Conservation (phyloP, 2,329 filamentous ascomycete genomes). For the Hypoxylon sp. region DNA sequence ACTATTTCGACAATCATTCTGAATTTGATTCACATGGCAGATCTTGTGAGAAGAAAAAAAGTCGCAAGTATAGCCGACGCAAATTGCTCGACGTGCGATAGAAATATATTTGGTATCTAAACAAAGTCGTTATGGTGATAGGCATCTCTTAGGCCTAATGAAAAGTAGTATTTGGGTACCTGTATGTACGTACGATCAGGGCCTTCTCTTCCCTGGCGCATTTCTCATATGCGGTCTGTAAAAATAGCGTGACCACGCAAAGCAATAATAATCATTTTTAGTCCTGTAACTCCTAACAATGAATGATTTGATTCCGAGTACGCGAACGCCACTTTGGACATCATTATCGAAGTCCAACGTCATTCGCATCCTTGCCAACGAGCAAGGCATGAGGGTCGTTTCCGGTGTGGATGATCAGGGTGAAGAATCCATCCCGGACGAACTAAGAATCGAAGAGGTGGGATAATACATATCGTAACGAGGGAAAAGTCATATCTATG, state of each 20-base stretch:
- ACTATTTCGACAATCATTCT: constrained; percentile 15
- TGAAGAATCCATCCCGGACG: not conserved
- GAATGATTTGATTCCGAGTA: constrained; percentile 28
- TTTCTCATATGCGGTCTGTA: constrained; percentile 19
- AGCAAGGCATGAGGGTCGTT: constrained; percentile 7
- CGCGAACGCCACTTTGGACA: constrained; percentile 28
- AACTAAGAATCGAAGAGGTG: constrained; percentile 16
- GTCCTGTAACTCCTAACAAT: constrained; percentile 42
- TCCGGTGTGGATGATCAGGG: constrained; percentile 9
- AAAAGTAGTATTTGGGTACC: constrained; percentile 11
- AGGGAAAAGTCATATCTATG: not conserved
- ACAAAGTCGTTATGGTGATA: constrained; percentile 8
- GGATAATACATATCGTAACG: constrained; percentile 4
- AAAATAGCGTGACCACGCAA: constrained; percentile 20
- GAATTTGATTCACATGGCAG: not conserved
- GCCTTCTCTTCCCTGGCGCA: constrained; percentile 14
- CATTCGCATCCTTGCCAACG: constrained; percentile 14
- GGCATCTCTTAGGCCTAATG: constrained; percentile 7
- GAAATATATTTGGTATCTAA: constrained; percentile 12
- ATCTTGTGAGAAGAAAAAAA: not conserved
- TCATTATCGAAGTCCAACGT: constrained; percentile 19
- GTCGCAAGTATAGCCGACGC: constrained; percentile 1
- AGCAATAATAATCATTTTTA: constrained; percentile 30
- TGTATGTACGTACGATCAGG: no score
- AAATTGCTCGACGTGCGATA: constrained; percentile 3